Evolutionary conservation across 1,284 basidiomycete species (phyloP), one percentile per base, ranked within the genome.

Genomic region (Entoloma clypeatum): DNA sequence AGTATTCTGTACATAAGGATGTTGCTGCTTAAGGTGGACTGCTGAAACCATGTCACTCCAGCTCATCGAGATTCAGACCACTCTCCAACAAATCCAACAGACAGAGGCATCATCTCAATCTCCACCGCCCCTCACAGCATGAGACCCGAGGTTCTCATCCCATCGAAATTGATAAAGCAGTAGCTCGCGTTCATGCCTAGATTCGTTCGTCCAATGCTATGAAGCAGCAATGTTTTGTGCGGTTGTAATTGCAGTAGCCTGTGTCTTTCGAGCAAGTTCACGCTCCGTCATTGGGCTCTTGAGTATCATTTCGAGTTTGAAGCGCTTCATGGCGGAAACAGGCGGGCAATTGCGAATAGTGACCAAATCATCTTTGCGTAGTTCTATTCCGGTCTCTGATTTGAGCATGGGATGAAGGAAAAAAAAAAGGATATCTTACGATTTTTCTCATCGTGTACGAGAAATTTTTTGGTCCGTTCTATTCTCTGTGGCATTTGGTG

Each of bases 291-390:
- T 77, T 7, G 85, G 84, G 52, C 82, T 86, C 51, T 66, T 71
- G 32, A 88, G 56, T 25, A 90, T 61, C 43, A 64, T 72, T 56
- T 86, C 79, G 27, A 90, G 65, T 40, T 61, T 74, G 67, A 88
- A 89, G 22, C 80, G 72, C 61, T 90, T 90, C 48, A 75, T 69
- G 14, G 81, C 81, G 17, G 87, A 89, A 52, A 86, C 64, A 7
- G 84, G 86, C 31, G 80, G 81, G 57, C 86, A 89, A 53, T 88
- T 85, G 41, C 79, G 81, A 59, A 90, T 89, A 44, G 77, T 61
- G 31, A 89, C 84, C 22, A 73, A 61, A 61, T 90, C 86, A 30
- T 81, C 73, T 53, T 74, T 63, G 19, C 76, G 77, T 38, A 87
- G 68, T 49, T 59, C 86, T 88, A 52, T 29, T 33, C 13, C 13